These are phyloP conservation scores for Cordyceps farinosa DNA, from an alignment of 2,329 filamentous ascomycete species.

Conservation along the genomic window DNA sequence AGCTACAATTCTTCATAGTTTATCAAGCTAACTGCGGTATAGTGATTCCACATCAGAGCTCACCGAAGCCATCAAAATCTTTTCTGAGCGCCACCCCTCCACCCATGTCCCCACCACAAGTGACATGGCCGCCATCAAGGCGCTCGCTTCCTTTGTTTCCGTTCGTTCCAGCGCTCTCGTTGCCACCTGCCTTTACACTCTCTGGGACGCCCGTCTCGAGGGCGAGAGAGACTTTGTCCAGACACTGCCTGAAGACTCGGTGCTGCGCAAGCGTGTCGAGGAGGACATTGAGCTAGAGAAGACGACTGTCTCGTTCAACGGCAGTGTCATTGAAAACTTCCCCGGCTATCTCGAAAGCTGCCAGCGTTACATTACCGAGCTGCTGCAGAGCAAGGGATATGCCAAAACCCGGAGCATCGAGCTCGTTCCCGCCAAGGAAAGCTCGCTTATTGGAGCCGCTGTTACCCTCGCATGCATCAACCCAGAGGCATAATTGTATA, in stretches of 20 bases:
- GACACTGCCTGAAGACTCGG: constrained; percentile 30
- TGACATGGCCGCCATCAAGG: constrained; percentile 51
- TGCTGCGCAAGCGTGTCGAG: constrained; percentile 45
- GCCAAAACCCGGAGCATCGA: constrained; percentile 47
- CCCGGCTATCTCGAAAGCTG: constrained; percentile 61
- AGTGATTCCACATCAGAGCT: constrained; percentile 46
- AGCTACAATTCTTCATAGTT: not conserved
- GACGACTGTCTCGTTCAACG: constrained; percentile 71
- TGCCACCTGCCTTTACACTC: constrained; percentile 54
- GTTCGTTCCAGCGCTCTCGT: constrained; percentile 57
- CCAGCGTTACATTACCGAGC: constrained; percentile 59
- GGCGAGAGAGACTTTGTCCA: constrained; percentile 37
- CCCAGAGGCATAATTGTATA: constrained; percentile 19
- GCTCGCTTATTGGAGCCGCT: constrained; percentile 70
- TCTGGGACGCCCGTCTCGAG: constrained; percentile 55
- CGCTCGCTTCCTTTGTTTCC: constrained; percentile 52
- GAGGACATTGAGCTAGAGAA: constrained; percentile 44
- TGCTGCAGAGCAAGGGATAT: constrained; percentile 42
- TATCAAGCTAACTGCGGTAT: constrained; percentile 23
- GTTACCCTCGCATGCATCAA: constrained; percentile 57
- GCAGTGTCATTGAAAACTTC: constrained; percentile 76
- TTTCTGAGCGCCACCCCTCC: constrained; percentile 49
- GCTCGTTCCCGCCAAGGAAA: constrained; percentile 68
- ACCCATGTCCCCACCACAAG: constrained; percentile 35
- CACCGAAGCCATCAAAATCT: constrained; percentile 43